Base-by-base conservation (phyloP, 2,329 filamentous ascomycete species). In the Epichloe baconii region DNA sequence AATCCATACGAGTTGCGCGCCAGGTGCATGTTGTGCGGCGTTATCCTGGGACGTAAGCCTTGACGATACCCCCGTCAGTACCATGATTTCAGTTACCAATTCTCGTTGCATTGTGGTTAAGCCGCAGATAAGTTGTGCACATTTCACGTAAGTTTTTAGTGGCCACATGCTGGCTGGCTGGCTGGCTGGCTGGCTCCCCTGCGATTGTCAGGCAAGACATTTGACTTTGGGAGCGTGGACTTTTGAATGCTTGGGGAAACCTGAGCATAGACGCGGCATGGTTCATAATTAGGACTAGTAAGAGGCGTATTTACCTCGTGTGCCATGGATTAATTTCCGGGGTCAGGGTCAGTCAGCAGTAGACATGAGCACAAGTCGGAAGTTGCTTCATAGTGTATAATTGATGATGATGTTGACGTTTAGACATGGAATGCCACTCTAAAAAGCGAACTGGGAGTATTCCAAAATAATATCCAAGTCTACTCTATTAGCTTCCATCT, bases 1-100 rank as follows among this genome's bases (percentile, higher is more conserved):
- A 36, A 31, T 47, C 19, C 36, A 4, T 8, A 15, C 36, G 49
- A 23, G 36, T 5, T 11, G n/a, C 42, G 36, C 48, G 26, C 26
- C 40, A 34, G 26, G 45, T 36, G 42, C 51, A n/a, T 44, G 26
- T 5, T 42, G 43, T 48, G 11, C 41, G 48, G 51, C 48, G 48
- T 47, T 44, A 40, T 36, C 19, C n/a, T 35, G 50, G 48, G 37
- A 48, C 37, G 48, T 50, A 47, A 50, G 21, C n/a, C 31, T 42
- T 43, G 44, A 46, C 50, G 53, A 54, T 54, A 53, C 48, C 50
- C 47, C 17, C 38, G 35, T 26, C 21, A 38, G 12, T 17, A 31
- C 46, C 36, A 40, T 40, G 36, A 21, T 37, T 37, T 2, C 34
- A 23, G 14, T 10, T 45, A 31, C 26, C 43, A 45, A 31, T 45